Base-by-base conservation (phyloP, 1,284 basidiomycete species). In the Cutaneotrichosporon sp. region DNA sequence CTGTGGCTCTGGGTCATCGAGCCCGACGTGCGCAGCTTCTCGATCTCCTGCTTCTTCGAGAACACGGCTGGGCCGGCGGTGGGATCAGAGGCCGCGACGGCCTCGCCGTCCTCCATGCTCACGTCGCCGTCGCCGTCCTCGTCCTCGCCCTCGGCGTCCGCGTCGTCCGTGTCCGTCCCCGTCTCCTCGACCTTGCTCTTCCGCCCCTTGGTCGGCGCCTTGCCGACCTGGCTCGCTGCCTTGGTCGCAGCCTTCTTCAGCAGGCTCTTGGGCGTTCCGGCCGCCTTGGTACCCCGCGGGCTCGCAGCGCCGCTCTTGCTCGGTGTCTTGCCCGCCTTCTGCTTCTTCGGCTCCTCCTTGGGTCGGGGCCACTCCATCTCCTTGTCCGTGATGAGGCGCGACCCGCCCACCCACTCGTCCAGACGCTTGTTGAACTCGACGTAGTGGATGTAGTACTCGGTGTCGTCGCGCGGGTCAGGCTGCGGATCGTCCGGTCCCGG, bases 1-100 rank as follows among this genome's bases (percentile, higher is more conserved):
- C 92, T 95, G 66, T 97, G 90, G 50, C 92, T 93, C 81, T 99
- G 97, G 0, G 95, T 99, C 95, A 99, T 99, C 33, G 93, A 97
- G 14, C 97, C 97, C 5, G 92, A 93, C 18, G 95, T 97, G 36
- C 97, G 88, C 18, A 99, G 85, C 80, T 97, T 98, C 82, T 99
- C 95, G 69, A 99, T 98, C 79, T 99, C 97, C 78, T 97, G 90
- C 79, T 97, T 91, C 79, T 99, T 99, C 79, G 91, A 83, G 72
- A 84, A 97, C 74, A 92, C 90, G 2, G 70, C 76, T 58, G 76
- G 76, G n/a, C 76, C 73, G 16, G 76, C 76, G 45, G 76, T 77
- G 4, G 72, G 79, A 66, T 78, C 79, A 61, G 74, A 80, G 38
- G 75, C 76, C 56, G 85, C 83, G 25, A 79, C 78, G 76, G 22